Percentiles rank a stretch among this genome's conserved stretches.
Conservation (phyloP, 192 early-diverging fungal species). For the Coemansia sp. region DNA sequence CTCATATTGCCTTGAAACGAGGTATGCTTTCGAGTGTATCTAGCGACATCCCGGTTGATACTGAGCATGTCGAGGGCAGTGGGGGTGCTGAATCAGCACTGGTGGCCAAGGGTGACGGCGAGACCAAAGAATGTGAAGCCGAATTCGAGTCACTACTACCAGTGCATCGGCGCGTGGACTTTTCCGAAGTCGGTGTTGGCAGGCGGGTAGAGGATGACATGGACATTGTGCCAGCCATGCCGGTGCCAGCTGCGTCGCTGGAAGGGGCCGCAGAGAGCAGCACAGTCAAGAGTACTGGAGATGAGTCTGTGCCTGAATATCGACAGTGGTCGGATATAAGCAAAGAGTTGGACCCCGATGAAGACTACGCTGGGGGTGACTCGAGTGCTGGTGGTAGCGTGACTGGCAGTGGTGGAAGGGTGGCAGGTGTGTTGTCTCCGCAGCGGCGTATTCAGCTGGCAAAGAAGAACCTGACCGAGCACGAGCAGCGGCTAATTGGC, state of each 20-base stretch:
- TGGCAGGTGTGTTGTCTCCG: constrained; percentile 10
- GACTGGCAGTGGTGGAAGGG: not conserved
- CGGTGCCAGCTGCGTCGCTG: not conserved
- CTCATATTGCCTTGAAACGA: constrained; percentile 25
- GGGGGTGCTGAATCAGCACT: not conserved
- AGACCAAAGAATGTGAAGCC: not conserved
- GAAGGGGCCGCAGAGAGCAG: not conserved
- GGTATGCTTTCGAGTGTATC: constrained; percentile 10
- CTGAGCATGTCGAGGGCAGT: not conserved
- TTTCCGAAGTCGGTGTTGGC: constrained; percentile 38
- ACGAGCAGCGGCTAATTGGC: constrained; percentile 74
- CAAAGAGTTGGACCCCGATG: constrained; percentile 20
- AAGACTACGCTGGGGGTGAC: not conserved
- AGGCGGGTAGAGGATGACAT: constrained; percentile 35
- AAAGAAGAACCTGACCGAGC: constrained; percentile 55
- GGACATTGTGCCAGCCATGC: constrained; percentile 14
- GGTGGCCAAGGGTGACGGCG: not conserved
- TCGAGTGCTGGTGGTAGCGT: not conserved
- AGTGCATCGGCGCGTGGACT: constrained; percentile 33
- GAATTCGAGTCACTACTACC: not conserved
- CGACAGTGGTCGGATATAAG: constrained; percentile 28
- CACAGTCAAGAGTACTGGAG: not conserved
- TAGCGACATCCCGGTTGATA: not conserved
- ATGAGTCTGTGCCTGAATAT: not conserved
- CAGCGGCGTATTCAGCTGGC: constrained; percentile 46